Conservation (phyloP, 768 basidiomycete genomes). For the Tricholoma hemisulphureum region DNA sequence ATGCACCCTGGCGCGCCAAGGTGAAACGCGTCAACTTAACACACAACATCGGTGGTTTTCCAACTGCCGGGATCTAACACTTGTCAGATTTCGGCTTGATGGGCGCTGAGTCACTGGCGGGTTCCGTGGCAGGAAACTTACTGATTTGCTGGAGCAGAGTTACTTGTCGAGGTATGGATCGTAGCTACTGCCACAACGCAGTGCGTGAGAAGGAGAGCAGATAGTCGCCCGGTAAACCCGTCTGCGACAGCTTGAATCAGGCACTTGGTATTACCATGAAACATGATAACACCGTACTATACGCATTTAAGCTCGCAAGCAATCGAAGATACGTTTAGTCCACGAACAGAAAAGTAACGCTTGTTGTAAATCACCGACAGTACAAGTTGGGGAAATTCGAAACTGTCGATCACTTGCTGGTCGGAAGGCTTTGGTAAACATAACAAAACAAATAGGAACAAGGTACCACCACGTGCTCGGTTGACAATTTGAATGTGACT, state of each 20-base stretch:
- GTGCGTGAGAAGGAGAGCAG: conserved; percentile 8
- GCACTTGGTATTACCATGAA: not conserved
- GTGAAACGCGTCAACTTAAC: conserved; percentile 16
- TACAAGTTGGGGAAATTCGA: too few relatives aligned
- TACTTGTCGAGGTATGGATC: not conserved
- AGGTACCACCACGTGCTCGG: not conserved
- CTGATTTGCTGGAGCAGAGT: not conserved
- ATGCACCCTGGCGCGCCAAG: not conserved
- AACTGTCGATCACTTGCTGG: not conserved
- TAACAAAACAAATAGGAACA: too few relatives aligned
- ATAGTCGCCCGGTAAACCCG: conserved; percentile 13
- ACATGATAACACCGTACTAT: conserved; percentile 8
- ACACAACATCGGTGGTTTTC: not conserved
- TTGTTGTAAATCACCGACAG: not conserved
- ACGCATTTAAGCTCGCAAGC: not conserved
- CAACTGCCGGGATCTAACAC: conserved; percentile 3
- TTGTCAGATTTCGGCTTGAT: conserved; percentile 11
- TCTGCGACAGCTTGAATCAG: conserved; percentile 11
- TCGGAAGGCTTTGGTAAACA: not conserved
- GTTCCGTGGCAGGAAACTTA: not conserved
- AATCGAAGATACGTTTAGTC: not conserved
- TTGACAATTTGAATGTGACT: not conserved
- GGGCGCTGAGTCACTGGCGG: conserved; percentile 3
- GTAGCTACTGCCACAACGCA: conserved; percentile 14
- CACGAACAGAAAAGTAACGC: not conserved